These are phyloP conservation scores for Teunomyces atbi DNA, from an alignment of 805 yeast species.

Conservation along the genomic window DNA sequence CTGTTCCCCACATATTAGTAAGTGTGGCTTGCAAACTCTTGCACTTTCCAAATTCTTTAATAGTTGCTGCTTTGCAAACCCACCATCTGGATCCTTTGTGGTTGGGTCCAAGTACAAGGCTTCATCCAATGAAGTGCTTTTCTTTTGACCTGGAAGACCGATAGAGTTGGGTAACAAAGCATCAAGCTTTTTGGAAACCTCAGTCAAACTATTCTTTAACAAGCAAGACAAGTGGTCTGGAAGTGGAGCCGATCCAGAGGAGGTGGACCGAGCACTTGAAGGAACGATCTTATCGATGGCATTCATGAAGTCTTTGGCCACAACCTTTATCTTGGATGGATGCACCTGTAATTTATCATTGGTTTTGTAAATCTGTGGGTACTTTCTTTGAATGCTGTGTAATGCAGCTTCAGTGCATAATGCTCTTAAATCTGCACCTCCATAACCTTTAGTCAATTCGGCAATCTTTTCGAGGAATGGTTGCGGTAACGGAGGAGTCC, in stretches of 20 bases:
- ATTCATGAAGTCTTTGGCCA: slow-evolving; percentile 78
- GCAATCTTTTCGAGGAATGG: slow-evolving; percentile 68
- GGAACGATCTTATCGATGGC: slow-evolving; percentile 89
- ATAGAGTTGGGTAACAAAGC: slow-evolving; percentile 56
- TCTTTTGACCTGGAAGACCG: slow-evolving; percentile 39
- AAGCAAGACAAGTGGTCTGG: slow-evolving; percentile 72
- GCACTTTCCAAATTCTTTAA: slow-evolving; percentile 49
- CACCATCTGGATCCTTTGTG: slow-evolving; percentile 56
- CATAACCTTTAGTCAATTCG: slow-evolving; percentile 86
- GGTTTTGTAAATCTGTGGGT: slow-evolving; percentile 87
- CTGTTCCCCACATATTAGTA: slow-evolving; percentile 65
- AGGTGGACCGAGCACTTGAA: slow-evolving; percentile 83
- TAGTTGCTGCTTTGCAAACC: slow-evolving; percentile 68
- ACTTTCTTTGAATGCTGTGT: slow-evolving; percentile 84
- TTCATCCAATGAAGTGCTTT: slow-evolving; percentile 61
- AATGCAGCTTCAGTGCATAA: slow-evolving; percentile 95
- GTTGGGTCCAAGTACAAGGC: slow-evolving; percentile 62
- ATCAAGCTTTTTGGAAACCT: slow-evolving; percentile 48
- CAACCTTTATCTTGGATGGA: slow-evolving; percentile 67
- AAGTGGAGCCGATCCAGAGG: slow-evolving; percentile 70
- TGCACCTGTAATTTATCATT: slow-evolving; percentile 71
- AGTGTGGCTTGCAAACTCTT: slow-evolving; percentile 77
- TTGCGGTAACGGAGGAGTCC: slow-evolving; percentile 72
- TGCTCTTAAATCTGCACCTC: slow-evolving; percentile 96
- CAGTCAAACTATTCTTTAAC: slow-evolving; percentile 49